Evolutionary conservation across 225 moss, liverwort and hornwort genomes (phyloP), one percentile per base, ranked within the genome.

Genomic region (Marchantia paleacea): DNA sequence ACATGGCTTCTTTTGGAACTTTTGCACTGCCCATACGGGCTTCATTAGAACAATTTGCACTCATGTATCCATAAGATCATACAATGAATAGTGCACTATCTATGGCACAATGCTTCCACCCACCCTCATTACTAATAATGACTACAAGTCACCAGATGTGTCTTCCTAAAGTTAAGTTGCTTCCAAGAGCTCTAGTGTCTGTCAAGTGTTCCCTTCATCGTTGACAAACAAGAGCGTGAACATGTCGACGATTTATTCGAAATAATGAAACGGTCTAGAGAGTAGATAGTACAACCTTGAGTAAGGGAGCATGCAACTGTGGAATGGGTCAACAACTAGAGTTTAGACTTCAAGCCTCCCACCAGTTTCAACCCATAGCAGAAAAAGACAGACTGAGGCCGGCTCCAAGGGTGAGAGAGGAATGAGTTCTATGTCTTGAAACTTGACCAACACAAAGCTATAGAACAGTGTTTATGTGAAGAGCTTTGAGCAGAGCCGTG

Each of bases 401-500:
- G 79, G 69, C 53, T 76, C 54, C 69, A 75, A 65, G 64, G 63
- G 19, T 76, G 51, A 74, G 61, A 53, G 72, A 50, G 72, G 54
- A 26, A 15, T 54, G 26, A 61, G 25, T 53, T 70, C 73, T 69
- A 75, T 75, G 48, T 66, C 47, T 71, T 68, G 54, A 72, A 25
- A 75, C 57, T 67, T 71, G 69, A 77, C 70, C 65, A 54, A 79
- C 72, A 57, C 73, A 53, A 79, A 70, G 71, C 90, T 89, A 96
- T 81, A 94, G 80, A 82, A 94, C 92, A 81, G 96, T 94, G 89
- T 96, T 96, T 85, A 96, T 92, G 79, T 96, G 92, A 79, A 97
- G 83, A 82, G 93, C 96, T 88, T 94, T 94, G 64, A 92, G 87
- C 76, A 94, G 90, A 83, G 94, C 86, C 51, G 91, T 92, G 65